Evolutionary conservation across 768 basidiomycete species (phyloP).

Genomic region (Leucosporidium creatinivorum): DNA sequence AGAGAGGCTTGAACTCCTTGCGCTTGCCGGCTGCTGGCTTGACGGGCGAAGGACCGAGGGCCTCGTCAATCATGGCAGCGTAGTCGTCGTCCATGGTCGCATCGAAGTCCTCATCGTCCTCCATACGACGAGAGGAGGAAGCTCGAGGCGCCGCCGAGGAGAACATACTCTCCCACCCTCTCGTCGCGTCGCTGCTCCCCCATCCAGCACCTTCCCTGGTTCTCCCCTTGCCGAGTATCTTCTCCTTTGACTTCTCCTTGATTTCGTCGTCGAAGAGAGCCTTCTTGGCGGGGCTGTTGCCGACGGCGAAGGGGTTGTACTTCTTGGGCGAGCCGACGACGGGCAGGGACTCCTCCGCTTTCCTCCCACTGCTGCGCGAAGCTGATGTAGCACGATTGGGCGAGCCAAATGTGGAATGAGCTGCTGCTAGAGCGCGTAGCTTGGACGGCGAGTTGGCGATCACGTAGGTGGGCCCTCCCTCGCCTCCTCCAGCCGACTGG

Average conservation of each 20-base stretch:
- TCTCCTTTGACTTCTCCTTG: neutral
- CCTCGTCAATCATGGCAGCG: slow-evolving; percentile 1
- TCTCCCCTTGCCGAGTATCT: neutral
- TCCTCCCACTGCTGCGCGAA: neutral
- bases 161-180: neutral
- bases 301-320: slow-evolving; percentile 24
- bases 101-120: neutral
- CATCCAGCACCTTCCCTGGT: neutral
- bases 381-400: slow-evolving; percentile 19
- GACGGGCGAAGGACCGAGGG: slow-evolving; percentile 27
- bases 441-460: slow-evolving; percentile 36
- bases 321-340: slow-evolving; percentile 14
- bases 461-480: slow-evolving; percentile 15
- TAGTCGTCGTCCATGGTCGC: slow-evolving; percentile 6
- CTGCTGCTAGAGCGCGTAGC: slow-evolving; percentile 32
- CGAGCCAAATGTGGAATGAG: slow-evolving; percentile 27
- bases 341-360: neutral
- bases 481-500: neutral
- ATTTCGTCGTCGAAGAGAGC: slow-evolving; percentile 2
- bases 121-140: neutral
- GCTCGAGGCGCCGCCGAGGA: slow-evolving; percentile 2
- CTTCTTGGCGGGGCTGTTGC: slow-evolving; percentile 7
- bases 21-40: slow-evolving; percentile 7
- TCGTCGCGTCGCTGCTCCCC: too few relatives aligned
- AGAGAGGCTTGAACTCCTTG: slow-evolving; percentile 18